Conservation (phyloP, 306 rosid species). For the Corylus avellana region DNA sequence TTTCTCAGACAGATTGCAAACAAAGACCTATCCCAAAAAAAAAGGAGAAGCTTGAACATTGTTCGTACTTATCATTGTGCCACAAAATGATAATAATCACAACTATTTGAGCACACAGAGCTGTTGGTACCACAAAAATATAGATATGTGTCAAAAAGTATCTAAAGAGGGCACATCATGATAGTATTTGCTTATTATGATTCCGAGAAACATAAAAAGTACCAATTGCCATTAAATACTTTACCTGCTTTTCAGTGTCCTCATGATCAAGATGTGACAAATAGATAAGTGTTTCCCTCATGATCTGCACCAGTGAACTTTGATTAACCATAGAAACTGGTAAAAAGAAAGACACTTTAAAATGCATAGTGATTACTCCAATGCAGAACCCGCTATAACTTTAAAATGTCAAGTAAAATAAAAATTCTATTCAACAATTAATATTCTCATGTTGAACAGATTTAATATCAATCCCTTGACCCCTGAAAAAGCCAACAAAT, state of each 20-base stretch:
- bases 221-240: conserved; percentile 5
- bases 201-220: neutral
- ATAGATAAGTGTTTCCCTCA: conserved; percentile 97
- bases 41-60: neutral
- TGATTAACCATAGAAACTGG: neutral
- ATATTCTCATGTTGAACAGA: neutral
- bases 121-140: neutral
- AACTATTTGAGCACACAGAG: neutral
- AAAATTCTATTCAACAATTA: neutral
- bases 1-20: neutral
- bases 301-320: conserved; percentile 65
- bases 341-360: neutral
- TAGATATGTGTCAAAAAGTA: neutral
- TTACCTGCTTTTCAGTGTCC: conserved; percentile 96
- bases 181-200: neutral
- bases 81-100: neutral
- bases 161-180: neutral
- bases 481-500: neutral
- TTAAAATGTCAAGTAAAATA: neutral
- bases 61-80: neutral
- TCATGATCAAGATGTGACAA: conserved; percentile 98
- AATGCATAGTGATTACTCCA: neutral
- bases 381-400: neutral
- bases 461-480: neutral
- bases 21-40: neutral